phyloP scores from a whole-genome alignment of 1,139 yeast genomes.

The Debaryomyces subglobosus region DNA sequence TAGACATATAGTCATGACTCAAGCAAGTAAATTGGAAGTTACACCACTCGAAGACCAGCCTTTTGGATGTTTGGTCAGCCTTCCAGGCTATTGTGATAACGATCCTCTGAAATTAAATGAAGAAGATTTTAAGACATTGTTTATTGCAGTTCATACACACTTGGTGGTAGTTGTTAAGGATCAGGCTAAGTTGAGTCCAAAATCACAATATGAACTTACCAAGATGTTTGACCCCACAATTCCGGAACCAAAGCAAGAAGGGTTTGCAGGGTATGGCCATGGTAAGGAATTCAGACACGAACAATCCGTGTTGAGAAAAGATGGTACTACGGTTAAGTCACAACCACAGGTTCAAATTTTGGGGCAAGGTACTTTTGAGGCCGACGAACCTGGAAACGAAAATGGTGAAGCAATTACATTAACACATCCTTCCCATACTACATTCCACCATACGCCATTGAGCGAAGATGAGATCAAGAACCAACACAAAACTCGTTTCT shows the following conservation, averaged over 20 bases:
- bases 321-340: conserved; percentile 74
- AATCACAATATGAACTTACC: conserved; percentile 74
- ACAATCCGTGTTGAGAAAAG: conserved; percentile 75
- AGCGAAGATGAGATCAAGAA: conserved; percentile 61
- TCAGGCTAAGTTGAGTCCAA: conserved; percentile 66
- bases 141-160: conserved; percentile 64
- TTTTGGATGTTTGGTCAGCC: conserved; percentile 66
- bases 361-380: conserved; percentile 77
- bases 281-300: conserved; percentile 82
- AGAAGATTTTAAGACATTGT: conserved; percentile 62
- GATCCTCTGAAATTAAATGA: conserved; percentile 77
- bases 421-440: conserved; percentile 81
- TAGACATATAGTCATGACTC: conserved; percentile 19
- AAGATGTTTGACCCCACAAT: conserved; percentile 77
- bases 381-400: conserved; percentile 68
- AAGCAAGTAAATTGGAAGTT: conserved; percentile 32
- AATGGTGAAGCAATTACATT: conserved; percentile 59
- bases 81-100: conserved; percentile 65
- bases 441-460: conserved; percentile 72
- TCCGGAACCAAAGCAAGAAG: conserved; percentile 44
- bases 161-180: conserved; percentile 75
- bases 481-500: conserved; percentile 71
- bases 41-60: conserved; percentile 55
- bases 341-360: conserved; percentile 90
- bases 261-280: conserved; percentile 72